Evolutionary conservation across 768 basidiomycete species (phyloP).

Genomic region (Atractiella rhizophila): DNA sequence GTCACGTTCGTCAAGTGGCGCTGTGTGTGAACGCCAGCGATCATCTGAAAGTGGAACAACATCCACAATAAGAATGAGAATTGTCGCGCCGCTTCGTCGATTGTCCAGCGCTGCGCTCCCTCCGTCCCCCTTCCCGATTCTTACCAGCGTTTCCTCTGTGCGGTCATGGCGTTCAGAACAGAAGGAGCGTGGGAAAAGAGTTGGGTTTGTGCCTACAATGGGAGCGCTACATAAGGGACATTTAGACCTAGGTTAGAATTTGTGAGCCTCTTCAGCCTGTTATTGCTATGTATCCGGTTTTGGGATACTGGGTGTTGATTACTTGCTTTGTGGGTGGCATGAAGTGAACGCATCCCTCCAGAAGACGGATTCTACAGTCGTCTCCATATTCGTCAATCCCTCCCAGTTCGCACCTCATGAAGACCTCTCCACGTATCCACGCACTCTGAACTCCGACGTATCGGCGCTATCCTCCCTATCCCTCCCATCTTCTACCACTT

Average conservation of each 20-base stretch:
- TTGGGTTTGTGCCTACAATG: slow-evolving; percentile 96
- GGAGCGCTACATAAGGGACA: slow-evolving; percentile 89
- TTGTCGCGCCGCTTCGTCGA: too few species aligned
- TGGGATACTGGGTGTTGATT: not conserved
- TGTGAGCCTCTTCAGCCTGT: not conserved
- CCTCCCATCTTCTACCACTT: slow-evolving; percentile 12
- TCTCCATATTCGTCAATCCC: slow-evolving; percentile 95
- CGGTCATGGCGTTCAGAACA: slow-evolving; percentile 50
- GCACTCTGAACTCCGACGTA: slow-evolving; percentile 55
- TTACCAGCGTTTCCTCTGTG: slow-evolving; percentile 37
- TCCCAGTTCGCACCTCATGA: slow-evolving; percentile 92
- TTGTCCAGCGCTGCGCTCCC: slow-evolving; percentile 4
- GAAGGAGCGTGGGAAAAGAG: slow-evolving; percentile 33
- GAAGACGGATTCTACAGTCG: slow-evolving; percentile 59
- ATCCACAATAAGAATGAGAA: too few species aligned
- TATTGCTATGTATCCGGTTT: not conserved
- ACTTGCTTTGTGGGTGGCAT: not conserved
- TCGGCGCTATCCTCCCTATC: slow-evolving; percentile 30
- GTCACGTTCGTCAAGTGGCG: too few species aligned
- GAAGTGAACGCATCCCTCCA: slow-evolving; percentile 50
- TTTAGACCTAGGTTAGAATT: slow-evolving; percentile 48
- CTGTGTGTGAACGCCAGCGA: too few species aligned
- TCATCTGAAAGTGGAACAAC: too few species aligned
- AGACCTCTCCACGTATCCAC: slow-evolving; percentile 71
- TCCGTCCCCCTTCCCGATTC: slow-evolving; percentile 11